Evolutionary conservation across 129 eudicot genomes (phyloP).

Genomic region (Ambrosia artemisiifolia): DNA sequence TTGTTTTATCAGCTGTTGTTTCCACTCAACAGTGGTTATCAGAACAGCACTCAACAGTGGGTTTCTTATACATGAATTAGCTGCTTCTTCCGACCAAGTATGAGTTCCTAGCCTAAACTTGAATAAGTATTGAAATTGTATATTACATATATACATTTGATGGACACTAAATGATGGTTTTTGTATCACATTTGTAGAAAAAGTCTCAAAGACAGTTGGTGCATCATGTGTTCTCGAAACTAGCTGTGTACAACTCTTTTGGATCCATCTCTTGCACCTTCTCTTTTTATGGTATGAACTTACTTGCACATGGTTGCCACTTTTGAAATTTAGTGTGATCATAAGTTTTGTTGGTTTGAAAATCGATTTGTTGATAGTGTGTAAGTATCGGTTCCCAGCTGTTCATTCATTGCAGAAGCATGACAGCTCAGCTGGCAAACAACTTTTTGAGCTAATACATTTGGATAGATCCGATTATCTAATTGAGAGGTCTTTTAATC

Average conservation of each 20-base stretch:
- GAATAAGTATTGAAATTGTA: neutral
- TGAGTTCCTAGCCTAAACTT: constrained; percentile 18
- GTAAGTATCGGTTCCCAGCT: no score
- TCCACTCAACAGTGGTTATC: no score
- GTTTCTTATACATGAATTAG: constrained; percentile 89
- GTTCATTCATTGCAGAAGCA: no score
- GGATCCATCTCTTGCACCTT: constrained; percentile 97
- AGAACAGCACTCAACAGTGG: no score
- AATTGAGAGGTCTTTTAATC: no score
- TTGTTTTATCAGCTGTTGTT: no score
- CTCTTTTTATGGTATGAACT: constrained; percentile 83
- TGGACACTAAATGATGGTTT: neutral
- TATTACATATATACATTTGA: neutral
- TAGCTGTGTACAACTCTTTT: constrained; percentile 96
- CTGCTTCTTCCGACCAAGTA: constrained; percentile 96
- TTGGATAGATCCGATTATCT: no score
- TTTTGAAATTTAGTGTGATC: no score
- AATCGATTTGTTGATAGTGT: no score
- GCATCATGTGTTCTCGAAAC: constrained; percentile 93
- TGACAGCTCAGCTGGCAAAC: no score
- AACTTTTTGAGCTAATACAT: no score
- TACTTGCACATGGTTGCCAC: constrained; percentile 4
- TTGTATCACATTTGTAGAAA: constrained; percentile 53
- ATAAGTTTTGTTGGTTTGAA: no score
- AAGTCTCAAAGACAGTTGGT: constrained; percentile 85